Percentiles rank a stretch among this genome's conserved stretches.
Evolutionary conservation across 148 eudicot genomes (phyloP).

Genomic region (Rheum nobile): DNA sequence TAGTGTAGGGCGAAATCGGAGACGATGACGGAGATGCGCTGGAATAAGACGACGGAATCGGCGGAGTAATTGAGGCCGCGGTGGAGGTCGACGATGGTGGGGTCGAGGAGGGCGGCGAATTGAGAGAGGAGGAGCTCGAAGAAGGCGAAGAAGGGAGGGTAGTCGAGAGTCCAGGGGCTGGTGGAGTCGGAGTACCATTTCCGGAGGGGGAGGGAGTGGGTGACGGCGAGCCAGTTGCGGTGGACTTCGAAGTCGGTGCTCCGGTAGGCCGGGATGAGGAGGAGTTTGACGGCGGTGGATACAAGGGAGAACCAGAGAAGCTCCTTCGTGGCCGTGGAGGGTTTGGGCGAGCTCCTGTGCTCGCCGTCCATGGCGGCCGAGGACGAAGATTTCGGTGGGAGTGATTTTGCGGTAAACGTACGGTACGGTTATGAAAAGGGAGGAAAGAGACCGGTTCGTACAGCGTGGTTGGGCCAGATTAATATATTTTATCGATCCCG

Average conservation of each 20-base stretch:
- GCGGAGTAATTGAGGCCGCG: constrained; percentile 46
- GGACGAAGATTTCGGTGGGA: neutral
- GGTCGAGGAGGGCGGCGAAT: constrained; percentile 44
- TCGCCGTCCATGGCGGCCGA: constrained; percentile 19
- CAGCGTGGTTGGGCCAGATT: neutral
- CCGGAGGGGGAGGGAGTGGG: constrained; percentile 61
- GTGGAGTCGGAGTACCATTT: constrained; percentile 70
- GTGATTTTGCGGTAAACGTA: neutral
- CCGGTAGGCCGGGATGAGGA: constrained; percentile 68
- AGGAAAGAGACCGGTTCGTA: neutral
- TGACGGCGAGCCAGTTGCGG: constrained; percentile 84
- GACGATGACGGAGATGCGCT: constrained; percentile 46
- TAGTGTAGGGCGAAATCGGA: constrained; percentile 39
- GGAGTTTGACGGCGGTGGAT: constrained; percentile 52
- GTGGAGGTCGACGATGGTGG: constrained; percentile 44
- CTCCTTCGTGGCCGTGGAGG: constrained; percentile 11
- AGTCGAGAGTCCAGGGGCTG: constrained; percentile 87
- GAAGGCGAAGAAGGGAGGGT: constrained; percentile 87
- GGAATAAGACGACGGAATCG: constrained; percentile 34
- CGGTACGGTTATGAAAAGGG: no score
- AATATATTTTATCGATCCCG: no score
- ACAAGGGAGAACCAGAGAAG: constrained; percentile 46
- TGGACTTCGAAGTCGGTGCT: constrained; percentile 98
- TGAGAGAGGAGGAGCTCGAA: constrained; percentile 58
- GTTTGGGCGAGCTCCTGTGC: neutral